A percentile compares a stretch with the other conserved stretches of the same genome.
These are phyloP conservation scores for Prunus mume DNA, from an alignment of 306 rosid genomes.

Conservation along the genomic window DNA sequence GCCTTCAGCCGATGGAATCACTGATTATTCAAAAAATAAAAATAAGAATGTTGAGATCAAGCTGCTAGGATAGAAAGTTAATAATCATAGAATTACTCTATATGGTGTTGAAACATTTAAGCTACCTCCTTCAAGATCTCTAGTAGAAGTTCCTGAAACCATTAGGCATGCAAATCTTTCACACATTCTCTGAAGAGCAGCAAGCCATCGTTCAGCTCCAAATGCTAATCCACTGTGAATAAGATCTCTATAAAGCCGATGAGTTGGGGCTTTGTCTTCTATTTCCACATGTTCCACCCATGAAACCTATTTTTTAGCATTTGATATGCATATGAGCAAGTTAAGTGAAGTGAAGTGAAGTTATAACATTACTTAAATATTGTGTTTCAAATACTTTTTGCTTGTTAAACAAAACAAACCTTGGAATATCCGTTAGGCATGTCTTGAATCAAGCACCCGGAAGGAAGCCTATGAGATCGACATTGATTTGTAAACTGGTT, in stretches of 20 bases:
- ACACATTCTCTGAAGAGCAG: conserved; percentile 77
- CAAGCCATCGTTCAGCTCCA: conserved; percentile 84
- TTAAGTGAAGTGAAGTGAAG: neutral
- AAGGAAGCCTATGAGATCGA: conserved; percentile 68
- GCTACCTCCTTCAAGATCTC: conserved; percentile 87
- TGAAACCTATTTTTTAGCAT: conserved; percentile 48
- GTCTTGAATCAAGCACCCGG: conserved; percentile 89
- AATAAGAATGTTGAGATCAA: neutral
- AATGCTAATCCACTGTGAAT: conserved; percentile 72
- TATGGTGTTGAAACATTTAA: neutral
- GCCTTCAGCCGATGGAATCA: conserved; percentile 80
- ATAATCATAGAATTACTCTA: neutral
- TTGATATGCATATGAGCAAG: conserved; percentile 6
- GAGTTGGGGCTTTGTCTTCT: conserved; percentile 71
- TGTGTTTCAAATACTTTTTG: neutral
- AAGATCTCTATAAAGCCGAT: conserved; percentile 66
- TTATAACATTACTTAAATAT: neutral
- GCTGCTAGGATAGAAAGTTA: neutral
- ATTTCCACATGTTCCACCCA: conserved; percentile 95
- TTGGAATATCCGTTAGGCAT: conserved; percentile 96
- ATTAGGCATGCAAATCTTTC: conserved; percentile 81
- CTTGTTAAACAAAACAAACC: conserved; percentile 32
- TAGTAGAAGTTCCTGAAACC: conserved; percentile 61
- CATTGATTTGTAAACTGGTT: conserved; percentile 56
- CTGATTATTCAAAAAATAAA: conserved; percentile 28